A percentile compares a stretch with the other conserved stretches of the same genome.
phyloP scores from a whole-genome alignment of 495 filamentous ascomycete genomes.

The Amphirosellinia nigrospora region DNA sequence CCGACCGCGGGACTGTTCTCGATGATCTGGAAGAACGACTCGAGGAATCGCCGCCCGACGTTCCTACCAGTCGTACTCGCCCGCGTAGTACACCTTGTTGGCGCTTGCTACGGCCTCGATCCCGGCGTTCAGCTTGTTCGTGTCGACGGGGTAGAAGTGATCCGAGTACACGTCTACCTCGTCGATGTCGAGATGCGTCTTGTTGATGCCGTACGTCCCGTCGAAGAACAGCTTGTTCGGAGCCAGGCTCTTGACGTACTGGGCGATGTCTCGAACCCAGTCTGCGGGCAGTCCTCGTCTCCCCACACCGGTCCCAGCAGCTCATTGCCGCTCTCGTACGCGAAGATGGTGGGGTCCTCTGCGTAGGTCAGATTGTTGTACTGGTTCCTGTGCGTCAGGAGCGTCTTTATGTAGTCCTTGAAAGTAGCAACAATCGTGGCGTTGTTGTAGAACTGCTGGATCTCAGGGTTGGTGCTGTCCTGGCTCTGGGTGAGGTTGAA shows the following conservation, averaged over 20 bases:
- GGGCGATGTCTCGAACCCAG: constrained; percentile 57
- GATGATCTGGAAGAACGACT: constrained; percentile 52
- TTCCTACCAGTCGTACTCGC: constrained; percentile 60
- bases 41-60: constrained; percentile 42
- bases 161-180: constrained; percentile 60
- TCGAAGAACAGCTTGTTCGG: constrained; percentile 59
- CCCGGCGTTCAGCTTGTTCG: constrained; percentile 48
- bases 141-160: constrained; percentile 59
- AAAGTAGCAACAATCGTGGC: constrained; percentile 51
- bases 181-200: constrained; percentile 50
- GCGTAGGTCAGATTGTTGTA: constrained; percentile 62
- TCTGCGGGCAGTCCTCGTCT: constrained; percentile 55
- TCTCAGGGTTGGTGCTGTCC: constrained; percentile 46
- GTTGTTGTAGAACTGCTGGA: constrained; percentile 62
- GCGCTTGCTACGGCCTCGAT: constrained; percentile 47
- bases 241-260: constrained; percentile 55
- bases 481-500: constrained; percentile 50
- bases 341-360: constrained; percentile 62
- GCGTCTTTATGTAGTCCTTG: constrained; percentile 57
- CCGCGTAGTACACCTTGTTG: constrained; percentile 55
- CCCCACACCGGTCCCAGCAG: constrained; percentile 55
- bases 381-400: constrained; percentile 58
- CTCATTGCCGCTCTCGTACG: constrained; percentile 63
- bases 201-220: constrained; percentile 62
- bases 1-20: constrained; percentile 48